phyloP scores from a whole-genome alignment of 306 rosid genomes.

The Corylus avellana region DNA sequence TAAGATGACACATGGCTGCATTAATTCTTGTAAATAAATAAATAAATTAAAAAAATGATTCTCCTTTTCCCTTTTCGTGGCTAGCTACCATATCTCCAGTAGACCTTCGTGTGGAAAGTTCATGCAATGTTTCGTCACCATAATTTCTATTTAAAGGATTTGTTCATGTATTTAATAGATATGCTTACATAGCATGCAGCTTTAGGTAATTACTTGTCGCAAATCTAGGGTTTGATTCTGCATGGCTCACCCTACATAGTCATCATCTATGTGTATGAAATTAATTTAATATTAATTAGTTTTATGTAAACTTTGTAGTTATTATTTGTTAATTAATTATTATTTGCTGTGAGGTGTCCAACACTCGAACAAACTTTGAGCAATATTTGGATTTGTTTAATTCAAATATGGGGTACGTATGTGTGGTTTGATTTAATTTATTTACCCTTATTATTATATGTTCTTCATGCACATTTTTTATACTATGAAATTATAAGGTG shows the following conservation, averaged over 20 bases:
- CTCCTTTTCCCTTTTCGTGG: background rate
- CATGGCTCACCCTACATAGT: slow-evolving; percentile 21
- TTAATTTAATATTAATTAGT: slow-evolving; percentile 14
- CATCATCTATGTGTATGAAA: slow-evolving; percentile 30
- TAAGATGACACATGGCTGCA: background rate
- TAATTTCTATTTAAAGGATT: background rate
- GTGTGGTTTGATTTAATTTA: no score
- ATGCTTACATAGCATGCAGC: slow-evolving; percentile 21
- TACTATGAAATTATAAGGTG: background rate
- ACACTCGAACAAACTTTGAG: slow-evolving; percentile 70
- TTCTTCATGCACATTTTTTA: slow-evolving; percentile 23
- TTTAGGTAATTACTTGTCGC: slow-evolving; percentile 41
- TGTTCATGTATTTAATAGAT: background rate
- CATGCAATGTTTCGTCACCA: slow-evolving; percentile 16
- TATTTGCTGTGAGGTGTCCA: slow-evolving; percentile 30
- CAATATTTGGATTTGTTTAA: slow-evolving; percentile 23
- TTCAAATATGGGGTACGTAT: background rate
- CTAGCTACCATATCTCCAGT: background rate
- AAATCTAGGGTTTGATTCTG: slow-evolving; percentile 32
- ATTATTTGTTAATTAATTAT: slow-evolving; percentile 20
- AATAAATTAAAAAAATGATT: background rate
- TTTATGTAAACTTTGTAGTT: background rate
- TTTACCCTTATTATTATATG: background rate
- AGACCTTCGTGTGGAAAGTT: slow-evolving; percentile 15
- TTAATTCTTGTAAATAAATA: background rate